These are phyloP conservation scores for Colletotrichum chrysophilum DNA, from an alignment of 2,329 filamentous ascomycete genomes.

Conservation along the genomic window DNA sequence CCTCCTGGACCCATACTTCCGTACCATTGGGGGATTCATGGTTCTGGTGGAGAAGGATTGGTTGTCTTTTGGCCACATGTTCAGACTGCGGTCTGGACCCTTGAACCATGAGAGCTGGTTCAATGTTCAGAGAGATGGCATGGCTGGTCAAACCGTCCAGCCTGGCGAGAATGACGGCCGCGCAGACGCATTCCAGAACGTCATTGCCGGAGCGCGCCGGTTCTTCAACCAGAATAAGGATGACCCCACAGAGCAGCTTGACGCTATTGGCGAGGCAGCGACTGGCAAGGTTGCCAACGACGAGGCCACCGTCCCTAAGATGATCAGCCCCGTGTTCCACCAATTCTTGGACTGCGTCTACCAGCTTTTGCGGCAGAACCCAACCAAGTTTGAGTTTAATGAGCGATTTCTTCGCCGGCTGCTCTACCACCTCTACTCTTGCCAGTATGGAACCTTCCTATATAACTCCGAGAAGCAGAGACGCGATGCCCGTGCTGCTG, in stretches of 20 bases:
- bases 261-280: conserved; percentile 47
- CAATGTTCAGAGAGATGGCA: conserved; percentile 79
- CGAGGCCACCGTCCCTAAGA: conserved; percentile 81
- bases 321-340: conserved; percentile 95
- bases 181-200: conserved; percentile 83
- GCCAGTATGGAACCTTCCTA: conserved; percentile 95
- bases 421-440: conserved; percentile 92
- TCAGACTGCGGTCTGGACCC: conserved; percentile 87
- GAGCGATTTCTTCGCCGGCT: conserved; percentile 89
- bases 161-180: conserved; percentile 66
- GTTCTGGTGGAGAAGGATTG: conserved; percentile 96
- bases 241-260: conserved; percentile 63
- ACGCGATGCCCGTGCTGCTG: conserved; percentile 68
- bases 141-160: conserved; percentile 66
- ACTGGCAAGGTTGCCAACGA: conserved; percentile 49
- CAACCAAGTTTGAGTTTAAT: conserved; percentile 93
- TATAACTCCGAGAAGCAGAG: conserved; percentile 95
- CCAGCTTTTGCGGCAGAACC: conserved; percentile 85
- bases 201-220: conserved; percentile 81
- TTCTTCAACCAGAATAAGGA: conserved; percentile 82
- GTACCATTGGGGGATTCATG: conserved; percentile 93
- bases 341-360: conserved; percentile 96
- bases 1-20: conserved; percentile 93
- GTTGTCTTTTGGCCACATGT: conserved; percentile 98
- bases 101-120: conserved; percentile 96